Percentiles rank a stretch among this genome's conserved stretches.
phyloP scores from a whole-genome alignment of 1,139 yeast genomes.

The Saccharomyces hybrid region DNA sequence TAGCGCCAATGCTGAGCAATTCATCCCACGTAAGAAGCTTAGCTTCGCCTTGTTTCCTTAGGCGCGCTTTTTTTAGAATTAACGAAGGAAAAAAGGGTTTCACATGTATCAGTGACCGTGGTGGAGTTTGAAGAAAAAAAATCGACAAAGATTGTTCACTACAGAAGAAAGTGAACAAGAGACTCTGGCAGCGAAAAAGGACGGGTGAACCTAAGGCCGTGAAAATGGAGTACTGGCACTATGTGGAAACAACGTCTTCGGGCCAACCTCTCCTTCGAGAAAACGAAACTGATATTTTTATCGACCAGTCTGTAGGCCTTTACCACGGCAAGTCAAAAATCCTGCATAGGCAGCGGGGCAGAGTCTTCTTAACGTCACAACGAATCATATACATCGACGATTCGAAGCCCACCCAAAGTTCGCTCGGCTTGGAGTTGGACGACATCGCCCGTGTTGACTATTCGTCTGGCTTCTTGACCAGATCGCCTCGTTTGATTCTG shows the following conservation, averaged over 20 bases:
- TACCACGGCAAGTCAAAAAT: constrained; percentile 68
- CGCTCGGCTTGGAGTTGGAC: constrained; percentile 45
- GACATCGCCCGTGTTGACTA: constrained; percentile 41
- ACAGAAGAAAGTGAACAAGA: neutral
- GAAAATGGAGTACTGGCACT: constrained; percentile 37
- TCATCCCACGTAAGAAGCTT: neutral
- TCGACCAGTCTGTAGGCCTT: constrained; percentile 53
- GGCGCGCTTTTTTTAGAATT: neutral
- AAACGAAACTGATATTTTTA: constrained; percentile 39
- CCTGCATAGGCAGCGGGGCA: constrained; percentile 58
- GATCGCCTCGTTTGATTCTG: constrained; percentile 67
- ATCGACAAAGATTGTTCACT: too few species aligned
- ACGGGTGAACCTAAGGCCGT: too few species aligned
- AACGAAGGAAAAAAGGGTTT: neutral
- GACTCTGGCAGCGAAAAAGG: neutral
- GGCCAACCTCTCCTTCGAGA: constrained; percentile 40
- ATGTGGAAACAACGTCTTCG: constrained; percentile 39
- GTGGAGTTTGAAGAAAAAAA: neutral
- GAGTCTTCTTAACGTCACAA: constrained; percentile 66
- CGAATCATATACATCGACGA: constrained; percentile 70
- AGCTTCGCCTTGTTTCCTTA: neutral
- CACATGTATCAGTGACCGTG: neutral
- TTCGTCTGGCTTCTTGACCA: constrained; percentile 58
- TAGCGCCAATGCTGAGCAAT: neutral
- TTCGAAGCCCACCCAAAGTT: constrained; percentile 33